Evolutionary conservation across 148 eudicot genomes (phyloP), one percentile per base, ranked within the genome.

Genomic region (Persicaria maculosa): DNA sequence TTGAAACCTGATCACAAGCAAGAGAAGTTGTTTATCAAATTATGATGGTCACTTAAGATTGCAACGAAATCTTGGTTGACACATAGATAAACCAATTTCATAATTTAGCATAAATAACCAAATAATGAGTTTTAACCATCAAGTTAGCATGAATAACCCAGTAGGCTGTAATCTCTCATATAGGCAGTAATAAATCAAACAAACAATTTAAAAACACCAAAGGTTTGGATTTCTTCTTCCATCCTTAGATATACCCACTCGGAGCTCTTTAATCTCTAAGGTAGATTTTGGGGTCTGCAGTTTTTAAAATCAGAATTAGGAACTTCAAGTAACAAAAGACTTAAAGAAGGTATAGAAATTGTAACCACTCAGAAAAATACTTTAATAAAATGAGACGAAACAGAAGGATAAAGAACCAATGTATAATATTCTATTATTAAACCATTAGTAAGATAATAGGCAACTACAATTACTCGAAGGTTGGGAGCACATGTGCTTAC

Each of bases 251-350:
- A 90, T 83, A 77, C 90, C 97, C 55, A 90, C 89, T 78, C 79
- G 81, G 78, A 95, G 82, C 61, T 95, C 93, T 84, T 92, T 90
- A 74, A 90, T 79, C 79, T 95, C 97, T 72, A 92, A 45, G 73
- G 85, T 83, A 80, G 89, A 92, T 79, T 92, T 92, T 69, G 97
- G 93, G 62, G 88, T 89, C 98, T 95, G 98, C 81, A 86, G 57
- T 54, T 67, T 59, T 76, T 52, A 48, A 61, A 50, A 12, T 50
- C 46, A 50, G 61, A 31, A 72, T 65, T 67, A 68, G 19, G 20
- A 55, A 17, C 69, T 40, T 64, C 69, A 12, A 46, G 69, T 15
- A 64, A 40, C 44, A 64, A 22, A 22, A 22, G 25, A 22, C 25
- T 0, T 22, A 64, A 64, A 64, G 45, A 64, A 64, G 45, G 69